phyloP scores from a whole-genome alignment of 2,329 filamentous ascomycete species.

The Hirsutella thompsonii region DNA sequence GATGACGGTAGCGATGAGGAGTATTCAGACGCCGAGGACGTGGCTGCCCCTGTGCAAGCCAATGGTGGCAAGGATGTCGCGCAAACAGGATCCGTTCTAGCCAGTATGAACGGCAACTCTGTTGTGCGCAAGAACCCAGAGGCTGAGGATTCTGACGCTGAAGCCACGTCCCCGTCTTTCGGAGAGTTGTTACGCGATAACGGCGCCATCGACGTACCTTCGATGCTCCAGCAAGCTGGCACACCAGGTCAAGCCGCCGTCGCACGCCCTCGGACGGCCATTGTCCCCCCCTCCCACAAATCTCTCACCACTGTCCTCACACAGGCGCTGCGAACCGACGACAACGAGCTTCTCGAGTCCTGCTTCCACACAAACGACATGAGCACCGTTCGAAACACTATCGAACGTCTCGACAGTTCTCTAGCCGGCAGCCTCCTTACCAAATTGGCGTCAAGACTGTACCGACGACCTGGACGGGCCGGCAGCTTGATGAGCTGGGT shows the following conservation, averaged over 20 bases:
- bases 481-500: conserved; percentile 90
- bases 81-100: conserved; percentile 4
- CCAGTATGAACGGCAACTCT: conserved; percentile 13
- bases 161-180: conserved; percentile 55
- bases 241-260: conserved; percentile 16
- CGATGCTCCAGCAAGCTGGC: conserved; percentile 35
- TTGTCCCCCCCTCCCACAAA: conserved; percentile 55
- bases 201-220: conserved; percentile 64
- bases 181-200: conserved; percentile 70
- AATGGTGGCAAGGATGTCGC: conserved; percentile 7
- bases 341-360: conserved; percentile 77
- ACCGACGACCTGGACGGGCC: conserved; percentile 76
- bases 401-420: conserved; percentile 77
- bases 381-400: conserved; percentile 70
- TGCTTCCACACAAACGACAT: conserved; percentile 74
- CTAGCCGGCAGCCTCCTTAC: conserved; percentile 69
- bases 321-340: conserved; percentile 86
- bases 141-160: conserved; percentile 28
- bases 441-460: conserved; percentile 75
- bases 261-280: conserved; percentile 30
- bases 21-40: conserved; percentile 28
- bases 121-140: conserved; percentile 13
- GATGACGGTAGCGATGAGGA: conserved; percentile 36
- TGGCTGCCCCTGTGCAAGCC: conserved; percentile 4
- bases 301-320: conserved; percentile 88